Conservation (phyloP, 2,329 filamentous ascomycete species). For the Truncatella angustata region DNA sequence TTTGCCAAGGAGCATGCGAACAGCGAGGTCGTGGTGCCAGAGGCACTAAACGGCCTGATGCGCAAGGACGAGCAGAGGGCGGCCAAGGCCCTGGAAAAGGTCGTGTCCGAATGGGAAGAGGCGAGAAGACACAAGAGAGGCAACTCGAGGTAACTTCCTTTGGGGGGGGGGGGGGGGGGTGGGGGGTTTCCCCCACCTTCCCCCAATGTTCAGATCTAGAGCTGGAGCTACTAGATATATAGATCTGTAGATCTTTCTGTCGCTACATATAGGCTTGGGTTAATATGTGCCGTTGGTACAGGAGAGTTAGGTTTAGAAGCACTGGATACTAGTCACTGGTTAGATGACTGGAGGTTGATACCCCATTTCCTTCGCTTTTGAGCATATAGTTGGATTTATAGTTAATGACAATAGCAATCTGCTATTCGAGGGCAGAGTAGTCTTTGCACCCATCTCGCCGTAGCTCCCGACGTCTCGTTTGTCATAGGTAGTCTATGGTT, state of each 20-base stretch:
- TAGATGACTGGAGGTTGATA: conserved; percentile 10
- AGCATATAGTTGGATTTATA: not conserved
- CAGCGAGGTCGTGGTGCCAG: conserved; percentile 60
- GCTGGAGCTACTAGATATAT: too few relatives aligned
- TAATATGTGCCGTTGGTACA: not conserved
- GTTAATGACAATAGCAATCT: too few relatives aligned
- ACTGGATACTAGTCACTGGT: not conserved
- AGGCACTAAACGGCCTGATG: conserved; percentile 61
- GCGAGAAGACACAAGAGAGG: conserved; percentile 30
- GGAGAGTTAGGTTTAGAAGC: not conserved
- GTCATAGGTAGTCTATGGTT: too few relatives aligned
- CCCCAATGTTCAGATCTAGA: too few relatives aligned
- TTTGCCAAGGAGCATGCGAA: conserved; percentile 81
- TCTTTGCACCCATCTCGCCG: too few relatives aligned
- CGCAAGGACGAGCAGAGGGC: conserved; percentile 58
- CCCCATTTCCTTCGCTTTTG: conserved; percentile 5
- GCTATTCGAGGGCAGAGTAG: too few relatives aligned
- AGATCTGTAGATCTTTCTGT: not conserved
- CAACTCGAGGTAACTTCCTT: conserved; percentile 1
- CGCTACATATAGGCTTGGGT: not conserved
- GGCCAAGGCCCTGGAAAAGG: conserved; percentile 48
- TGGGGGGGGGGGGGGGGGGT: not conserved
- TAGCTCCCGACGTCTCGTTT: too few relatives aligned
- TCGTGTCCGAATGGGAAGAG: conserved; percentile 48
- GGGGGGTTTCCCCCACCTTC: too few relatives aligned